These are phyloP conservation scores for Gymnopilus junonius DNA, from an alignment of 768 basidiomycete genomes.

Conservation along the genomic window DNA sequence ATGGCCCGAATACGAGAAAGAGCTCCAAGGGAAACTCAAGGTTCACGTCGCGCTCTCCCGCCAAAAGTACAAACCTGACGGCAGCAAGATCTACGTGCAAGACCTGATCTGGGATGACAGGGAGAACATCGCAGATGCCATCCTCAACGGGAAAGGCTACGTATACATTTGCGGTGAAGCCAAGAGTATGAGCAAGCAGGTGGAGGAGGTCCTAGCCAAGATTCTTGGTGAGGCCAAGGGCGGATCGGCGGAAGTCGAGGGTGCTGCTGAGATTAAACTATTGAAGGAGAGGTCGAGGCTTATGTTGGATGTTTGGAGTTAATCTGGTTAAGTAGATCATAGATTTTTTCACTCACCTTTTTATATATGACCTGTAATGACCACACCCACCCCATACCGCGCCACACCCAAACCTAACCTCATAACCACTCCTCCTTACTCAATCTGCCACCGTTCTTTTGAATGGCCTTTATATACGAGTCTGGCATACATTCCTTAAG, in stretches of 20 bases:
- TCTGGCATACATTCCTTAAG: not conserved
- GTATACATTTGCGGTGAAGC: conserved; percentile 98
- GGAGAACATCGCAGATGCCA: conserved; percentile 82
- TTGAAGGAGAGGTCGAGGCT: conserved; percentile 93
- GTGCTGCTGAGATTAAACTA: conserved; percentile 88
- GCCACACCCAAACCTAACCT: too few species aligned
- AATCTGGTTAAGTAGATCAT: conserved; percentile 22
- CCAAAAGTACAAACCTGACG: conserved; percentile 86
- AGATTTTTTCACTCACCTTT: conserved; percentile 4
- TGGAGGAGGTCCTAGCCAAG: conserved; percentile 85
- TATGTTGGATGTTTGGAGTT: conserved; percentile 91
- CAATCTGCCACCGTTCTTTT: not conserved
- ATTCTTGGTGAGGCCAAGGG: conserved; percentile 95
- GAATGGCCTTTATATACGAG: not conserved
- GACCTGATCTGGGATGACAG: conserved; percentile 91
- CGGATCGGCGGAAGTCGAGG: conserved; percentile 85
- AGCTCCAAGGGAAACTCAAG: conserved; percentile 90
- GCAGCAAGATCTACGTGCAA: conserved; percentile 99
- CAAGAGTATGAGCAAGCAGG: conserved; percentile 93
- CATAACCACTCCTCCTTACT: too few species aligned
- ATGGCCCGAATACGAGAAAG: conserved; percentile 87
- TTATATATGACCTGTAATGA: conserved; percentile 14
- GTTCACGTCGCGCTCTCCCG: conserved; percentile 92
- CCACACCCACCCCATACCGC: not conserved
- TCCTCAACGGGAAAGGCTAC: conserved; percentile 95